These are phyloP conservation scores for Xylariales sp. DNA, from an alignment of 2,329 filamentous ascomycete genomes.

Conservation along the genomic window DNA sequence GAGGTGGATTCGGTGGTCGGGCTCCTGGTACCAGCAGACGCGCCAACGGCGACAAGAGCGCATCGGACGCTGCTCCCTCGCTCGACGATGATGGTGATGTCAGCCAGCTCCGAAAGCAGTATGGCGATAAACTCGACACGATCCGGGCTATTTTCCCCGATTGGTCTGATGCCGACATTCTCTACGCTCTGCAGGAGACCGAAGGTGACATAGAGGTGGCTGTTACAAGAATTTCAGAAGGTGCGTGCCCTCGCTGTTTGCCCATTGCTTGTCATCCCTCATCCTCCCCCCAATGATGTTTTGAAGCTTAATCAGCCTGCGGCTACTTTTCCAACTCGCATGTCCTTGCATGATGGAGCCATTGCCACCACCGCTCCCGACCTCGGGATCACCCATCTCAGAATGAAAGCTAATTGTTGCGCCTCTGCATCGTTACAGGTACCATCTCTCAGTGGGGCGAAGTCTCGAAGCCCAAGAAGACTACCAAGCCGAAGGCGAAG, in stretches of 20 bases:
- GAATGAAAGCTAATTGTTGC: slow-evolving; percentile 20
- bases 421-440: slow-evolving; percentile 47
- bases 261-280: slow-evolving; percentile 10
- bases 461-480: slow-evolving; percentile 77
- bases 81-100: slow-evolving; percentile 70
- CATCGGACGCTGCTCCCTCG: slow-evolving; percentile 51
- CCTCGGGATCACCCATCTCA: no score
- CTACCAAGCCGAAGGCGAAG: slow-evolving; percentile 67
- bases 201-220: slow-evolving; percentile 72
- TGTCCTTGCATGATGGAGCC: no score
- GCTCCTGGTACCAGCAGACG: slow-evolving; percentile 49
- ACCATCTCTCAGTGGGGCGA: slow-evolving; percentile 80
- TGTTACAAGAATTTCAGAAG: slow-evolving; percentile 75
- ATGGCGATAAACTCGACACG: slow-evolving; percentile 61
- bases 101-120: slow-evolving; percentile 8
- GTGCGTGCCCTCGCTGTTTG: no score
- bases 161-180: slow-evolving; percentile 93
- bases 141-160: slow-evolving; percentile 92
- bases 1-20: slow-evolving; percentile 68
- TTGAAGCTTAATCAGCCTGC: no score
- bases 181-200: slow-evolving; percentile 88
- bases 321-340: no score
- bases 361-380: no score
- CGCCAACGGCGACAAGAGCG: slow-evolving; percentile 69
- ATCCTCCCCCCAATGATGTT: neutral